Conservation (phyloP, 1,139 yeast species). For the Nadsonia commutata region DNA sequence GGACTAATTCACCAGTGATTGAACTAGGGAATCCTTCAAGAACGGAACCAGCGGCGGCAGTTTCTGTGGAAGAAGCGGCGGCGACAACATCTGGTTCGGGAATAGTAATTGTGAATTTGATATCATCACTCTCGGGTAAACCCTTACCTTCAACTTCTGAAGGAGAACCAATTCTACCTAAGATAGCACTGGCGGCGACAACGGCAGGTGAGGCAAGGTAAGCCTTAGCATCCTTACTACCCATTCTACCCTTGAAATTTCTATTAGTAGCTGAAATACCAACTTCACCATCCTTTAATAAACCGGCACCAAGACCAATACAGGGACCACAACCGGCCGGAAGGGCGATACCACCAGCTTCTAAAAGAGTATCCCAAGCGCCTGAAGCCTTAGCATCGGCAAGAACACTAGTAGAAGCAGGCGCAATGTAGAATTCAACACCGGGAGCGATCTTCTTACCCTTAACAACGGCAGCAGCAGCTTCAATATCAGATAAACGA, state of each 20-base stretch:
- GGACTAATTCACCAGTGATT: constrained; percentile 78
- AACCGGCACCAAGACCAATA: constrained; percentile 91
- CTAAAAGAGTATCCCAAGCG: constrained; percentile 79
- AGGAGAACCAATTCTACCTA: constrained; percentile 88
- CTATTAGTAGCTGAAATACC: constrained; percentile 98
- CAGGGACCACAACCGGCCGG: constrained; percentile 99
- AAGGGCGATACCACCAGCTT: constrained; percentile 87
- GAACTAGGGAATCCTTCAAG: constrained; percentile 81
- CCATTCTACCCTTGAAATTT: constrained; percentile 98
- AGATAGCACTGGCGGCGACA: constrained; percentile 92
- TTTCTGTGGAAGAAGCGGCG: constrained; percentile 20
- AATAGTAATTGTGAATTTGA: constrained; percentile 33
- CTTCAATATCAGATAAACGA: constrained; percentile 78
- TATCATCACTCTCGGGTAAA: constrained; percentile 29
- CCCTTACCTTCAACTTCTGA: constrained; percentile 57
- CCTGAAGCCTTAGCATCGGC: constrained; percentile 81
- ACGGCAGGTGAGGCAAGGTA: constrained; percentile 95
- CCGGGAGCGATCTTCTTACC: constrained; percentile 74
- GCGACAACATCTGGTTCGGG: constrained; percentile 18
- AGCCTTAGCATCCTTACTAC: constrained; percentile 89
- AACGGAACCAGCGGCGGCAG: constrained; percentile 35
- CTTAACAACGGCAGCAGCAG: constrained; percentile 78
- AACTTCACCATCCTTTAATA: constrained; percentile 87
- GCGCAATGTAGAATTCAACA: constrained; percentile 93
- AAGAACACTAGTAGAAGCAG: constrained; percentile 90